A percentile compares a stretch with the other conserved stretches of the same genome.
These are phyloP conservation scores for Pseudodiploospora longispora DNA, from an alignment of 2,329 filamentous ascomycete species.

Conservation along the genomic window DNA sequence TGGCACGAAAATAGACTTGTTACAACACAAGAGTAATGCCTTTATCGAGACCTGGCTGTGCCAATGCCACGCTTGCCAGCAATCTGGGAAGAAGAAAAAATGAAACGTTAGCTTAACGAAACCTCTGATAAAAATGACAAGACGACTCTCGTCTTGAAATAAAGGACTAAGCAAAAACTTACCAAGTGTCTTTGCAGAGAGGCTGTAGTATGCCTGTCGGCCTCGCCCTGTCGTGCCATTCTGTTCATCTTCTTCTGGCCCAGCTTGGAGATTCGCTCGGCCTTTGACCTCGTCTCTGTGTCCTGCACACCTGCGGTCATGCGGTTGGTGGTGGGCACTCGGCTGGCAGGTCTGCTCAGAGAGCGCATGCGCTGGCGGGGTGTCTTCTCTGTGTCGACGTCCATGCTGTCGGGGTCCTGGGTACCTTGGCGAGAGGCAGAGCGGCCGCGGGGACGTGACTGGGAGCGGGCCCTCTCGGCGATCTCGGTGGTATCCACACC, in stretches of 20 bases:
- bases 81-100: slow-evolving; percentile 41
- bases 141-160: neutral
- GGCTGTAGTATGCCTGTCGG: slow-evolving; percentile 79
- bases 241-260: slow-evolving; percentile 98
- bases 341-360: slow-evolving; percentile 64
- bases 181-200: slow-evolving; percentile 86
- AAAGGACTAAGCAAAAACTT: slow-evolving; percentile 30
- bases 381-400: slow-evolving; percentile 47
- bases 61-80: slow-evolving; percentile 90
- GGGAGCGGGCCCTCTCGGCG: slow-evolving; percentile 60
- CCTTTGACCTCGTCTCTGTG: slow-evolving; percentile 61
- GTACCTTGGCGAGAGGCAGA: slow-evolving; percentile 54
- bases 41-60: slow-evolving; percentile 68
- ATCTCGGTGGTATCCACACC: slow-evolving; percentile 77
- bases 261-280: slow-evolving; percentile 79
- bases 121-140: neutral
- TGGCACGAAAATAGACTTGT: too few species aligned
- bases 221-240: slow-evolving; percentile 94
- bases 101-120: slow-evolving; percentile 1
- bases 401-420: slow-evolving; percentile 67
- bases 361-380: slow-evolving; percentile 57
- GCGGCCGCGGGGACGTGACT: slow-evolving; percentile 61
- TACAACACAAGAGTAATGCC: neutral
- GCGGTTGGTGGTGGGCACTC: slow-evolving; percentile 54
- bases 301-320: slow-evolving; percentile 70